Conservation (phyloP, 495 filamentous ascomycete species). For the Pyronema domesticum region DNA sequence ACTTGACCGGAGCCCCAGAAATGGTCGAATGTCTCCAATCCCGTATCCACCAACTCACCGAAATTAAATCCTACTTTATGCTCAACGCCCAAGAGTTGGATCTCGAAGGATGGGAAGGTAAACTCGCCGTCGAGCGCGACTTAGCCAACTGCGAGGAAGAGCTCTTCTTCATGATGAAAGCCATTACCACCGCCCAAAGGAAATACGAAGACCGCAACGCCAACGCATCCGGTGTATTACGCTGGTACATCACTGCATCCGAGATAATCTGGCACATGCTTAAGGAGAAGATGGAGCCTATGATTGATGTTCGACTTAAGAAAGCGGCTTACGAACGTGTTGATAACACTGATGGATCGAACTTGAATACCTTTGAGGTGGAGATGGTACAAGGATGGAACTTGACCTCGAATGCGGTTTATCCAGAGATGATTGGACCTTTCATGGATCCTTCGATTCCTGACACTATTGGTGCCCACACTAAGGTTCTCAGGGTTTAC, state of each 20-base stretch:
- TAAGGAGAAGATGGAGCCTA: slow-evolving; percentile 61
- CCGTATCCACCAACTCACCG: slow-evolving; percentile 80
- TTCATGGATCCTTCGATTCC: slow-evolving; percentile 35
- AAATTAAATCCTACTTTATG: slow-evolving; percentile 93
- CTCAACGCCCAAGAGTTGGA: slow-evolving; percentile 77
- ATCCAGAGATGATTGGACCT: slow-evolving; percentile 92
- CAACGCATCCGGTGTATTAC: slow-evolving; percentile 57
- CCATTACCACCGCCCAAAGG: slow-evolving; percentile 86
- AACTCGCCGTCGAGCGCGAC: slow-evolving; percentile 69
- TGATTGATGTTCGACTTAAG: slow-evolving; percentile 85
- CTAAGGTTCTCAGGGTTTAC: slow-evolving; percentile 71
- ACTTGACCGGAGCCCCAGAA: slow-evolving; percentile 79
- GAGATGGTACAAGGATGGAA: slow-evolving; percentile 72
- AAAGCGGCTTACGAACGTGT: slow-evolving; percentile 82
- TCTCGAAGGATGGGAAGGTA: slow-evolving; percentile 77
- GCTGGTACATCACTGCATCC: slow-evolving; percentile 74
- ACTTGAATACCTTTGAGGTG: slow-evolving; percentile 78
- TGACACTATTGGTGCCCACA: slow-evolving; percentile 21
- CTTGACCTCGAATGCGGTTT: slow-evolving; percentile 72
- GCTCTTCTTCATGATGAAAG: slow-evolving; percentile 99
- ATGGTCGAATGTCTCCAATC: slow-evolving; percentile 84
- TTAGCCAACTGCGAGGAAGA: slow-evolving; percentile 84
- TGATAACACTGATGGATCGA: slow-evolving; percentile 91
- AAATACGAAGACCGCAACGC: slow-evolving; percentile 55
- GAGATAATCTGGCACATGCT: slow-evolving; percentile 97